Percentiles rank a stretch among this genome's conserved stretches.
These are phyloP conservation scores for Catunica adiposa DNA, from an alignment of 2,329 filamentous ascomycete species.

Conservation along the genomic window DNA sequence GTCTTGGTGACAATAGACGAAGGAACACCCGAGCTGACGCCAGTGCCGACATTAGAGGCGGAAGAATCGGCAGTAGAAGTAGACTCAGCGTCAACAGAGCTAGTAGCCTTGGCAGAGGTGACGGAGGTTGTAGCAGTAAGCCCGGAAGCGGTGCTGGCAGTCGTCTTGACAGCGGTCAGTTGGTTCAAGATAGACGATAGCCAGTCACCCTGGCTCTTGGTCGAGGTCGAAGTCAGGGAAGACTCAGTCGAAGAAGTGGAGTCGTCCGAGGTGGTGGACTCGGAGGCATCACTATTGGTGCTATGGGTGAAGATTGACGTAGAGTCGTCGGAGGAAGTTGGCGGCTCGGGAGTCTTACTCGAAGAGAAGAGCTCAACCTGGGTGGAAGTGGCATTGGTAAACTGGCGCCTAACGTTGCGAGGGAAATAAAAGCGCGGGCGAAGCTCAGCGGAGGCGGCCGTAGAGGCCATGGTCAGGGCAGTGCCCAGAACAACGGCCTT, in stretches of 20 bases:
- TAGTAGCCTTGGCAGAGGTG: neutral
- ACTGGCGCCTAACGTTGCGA: slow-evolving; percentile 36
- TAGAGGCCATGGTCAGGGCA: slow-evolving; percentile 31
- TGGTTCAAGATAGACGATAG: neutral
- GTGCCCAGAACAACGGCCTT: slow-evolving; percentile 29
- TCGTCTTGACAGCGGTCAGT: neutral
- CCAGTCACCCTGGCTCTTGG: neutral
- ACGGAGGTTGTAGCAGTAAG: neutral
- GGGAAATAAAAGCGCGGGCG: slow-evolving; percentile 42
- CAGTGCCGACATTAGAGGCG: neutral
- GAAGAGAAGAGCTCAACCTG: slow-evolving; percentile 17
- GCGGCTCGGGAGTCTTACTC: slow-evolving; percentile 15
- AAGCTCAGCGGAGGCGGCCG: slow-evolving; percentile 27
- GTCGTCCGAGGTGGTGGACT: neutral
- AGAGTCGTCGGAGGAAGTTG: neutral
- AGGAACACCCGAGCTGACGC: neutral
- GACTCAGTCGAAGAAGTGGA: neutral
- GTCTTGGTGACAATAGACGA: neutral
- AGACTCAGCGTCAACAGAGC: neutral
- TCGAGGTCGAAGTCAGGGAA: neutral
- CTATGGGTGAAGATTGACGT: neutral
- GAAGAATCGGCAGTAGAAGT: slow-evolving; percentile 1
- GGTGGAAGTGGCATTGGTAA: slow-evolving; percentile 28
- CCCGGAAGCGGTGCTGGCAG: neutral
- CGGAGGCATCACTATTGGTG: neutral